Conservation (phyloP, 768 basidiomycete species). For the Phylloporus arenicola region DNA sequence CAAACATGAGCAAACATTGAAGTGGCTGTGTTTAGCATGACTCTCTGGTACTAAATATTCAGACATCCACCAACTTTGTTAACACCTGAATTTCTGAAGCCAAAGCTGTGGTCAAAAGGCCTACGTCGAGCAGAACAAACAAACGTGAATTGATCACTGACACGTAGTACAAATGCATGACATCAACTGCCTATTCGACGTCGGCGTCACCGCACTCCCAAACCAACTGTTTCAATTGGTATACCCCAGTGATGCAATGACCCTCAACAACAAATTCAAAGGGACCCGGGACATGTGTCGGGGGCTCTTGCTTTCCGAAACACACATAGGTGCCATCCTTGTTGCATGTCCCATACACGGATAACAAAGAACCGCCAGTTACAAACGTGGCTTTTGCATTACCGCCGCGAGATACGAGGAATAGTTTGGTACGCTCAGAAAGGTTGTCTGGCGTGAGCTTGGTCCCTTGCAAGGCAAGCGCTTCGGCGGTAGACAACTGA, state of each 20-base stretch:
- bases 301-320: not conserved
- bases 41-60: too few relatives aligned
- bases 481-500: not conserved
- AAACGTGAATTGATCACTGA: too few relatives aligned
- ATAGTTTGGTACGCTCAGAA: not conserved
- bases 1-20: conserved; percentile 15
- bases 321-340: not conserved
- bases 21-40: too few relatives aligned
- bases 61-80: not conserved
- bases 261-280: not conserved
- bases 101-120: too few relatives aligned
- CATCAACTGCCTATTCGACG: too few relatives aligned
- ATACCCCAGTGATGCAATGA: not conserved
- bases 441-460: not conserved
- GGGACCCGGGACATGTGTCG: not conserved
- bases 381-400: not conserved
- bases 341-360: not conserved
- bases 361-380: too few relatives aligned
- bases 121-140: too few relatives aligned
- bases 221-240: not conserved
- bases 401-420: not conserved
- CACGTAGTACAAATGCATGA: too few relatives aligned
- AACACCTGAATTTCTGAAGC: too few relatives aligned
- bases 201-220: not conserved
- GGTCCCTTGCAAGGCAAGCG: not conserved